These are phyloP conservation scores for Talaromyces funiculosus DNA, from an alignment of 2,329 filamentous ascomycete genomes.

Conservation along the genomic window DNA sequence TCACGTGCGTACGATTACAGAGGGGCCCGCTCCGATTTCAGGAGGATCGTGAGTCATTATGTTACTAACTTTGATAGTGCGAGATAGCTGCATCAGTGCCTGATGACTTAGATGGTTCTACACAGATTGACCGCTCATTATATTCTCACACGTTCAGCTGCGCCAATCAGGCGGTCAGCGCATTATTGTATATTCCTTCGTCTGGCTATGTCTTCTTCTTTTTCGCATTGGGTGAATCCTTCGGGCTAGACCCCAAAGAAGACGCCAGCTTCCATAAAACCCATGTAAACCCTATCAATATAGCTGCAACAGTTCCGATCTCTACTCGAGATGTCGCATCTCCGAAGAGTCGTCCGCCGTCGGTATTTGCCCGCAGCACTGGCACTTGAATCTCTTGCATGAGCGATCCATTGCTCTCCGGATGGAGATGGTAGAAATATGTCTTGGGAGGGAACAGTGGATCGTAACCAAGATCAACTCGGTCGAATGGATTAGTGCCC, in stretches of 20 bases:
- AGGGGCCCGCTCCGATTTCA: constrained; percentile 10
- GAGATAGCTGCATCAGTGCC: not conserved
- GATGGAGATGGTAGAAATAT: constrained; percentile 71
- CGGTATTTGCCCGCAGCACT: constrained; percentile 54
- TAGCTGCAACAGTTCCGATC: constrained; percentile 52
- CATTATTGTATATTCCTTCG: not conserved
- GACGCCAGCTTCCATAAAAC: constrained; percentile 55
- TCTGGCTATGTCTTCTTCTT: not conserved
- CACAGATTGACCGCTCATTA: not conserved
- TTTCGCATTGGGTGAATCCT: not conserved
- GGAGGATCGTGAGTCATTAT: constrained; percentile 9
- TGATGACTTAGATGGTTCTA: not conserved
- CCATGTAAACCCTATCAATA: constrained; percentile 64
- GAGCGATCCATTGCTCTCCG: constrained; percentile 29
- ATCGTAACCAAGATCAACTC: constrained; percentile 79
- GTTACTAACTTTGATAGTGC: not conserved
- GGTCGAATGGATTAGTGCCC: constrained; percentile 75
- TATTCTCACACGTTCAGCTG: not conserved
- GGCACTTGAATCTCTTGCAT: constrained; percentile 58
- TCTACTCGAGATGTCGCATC: constrained; percentile 38
- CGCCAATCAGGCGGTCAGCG: not conserved
- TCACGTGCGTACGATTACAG: constrained; percentile 7
- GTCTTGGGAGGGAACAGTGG: constrained; percentile 69
- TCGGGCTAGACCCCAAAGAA: constrained; percentile 20
- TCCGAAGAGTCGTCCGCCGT: constrained; percentile 35